These are phyloP conservation scores for Sporothrix phasma DNA, from an alignment of 2,329 filamentous ascomycete genomes.

Conservation along the genomic window DNA sequence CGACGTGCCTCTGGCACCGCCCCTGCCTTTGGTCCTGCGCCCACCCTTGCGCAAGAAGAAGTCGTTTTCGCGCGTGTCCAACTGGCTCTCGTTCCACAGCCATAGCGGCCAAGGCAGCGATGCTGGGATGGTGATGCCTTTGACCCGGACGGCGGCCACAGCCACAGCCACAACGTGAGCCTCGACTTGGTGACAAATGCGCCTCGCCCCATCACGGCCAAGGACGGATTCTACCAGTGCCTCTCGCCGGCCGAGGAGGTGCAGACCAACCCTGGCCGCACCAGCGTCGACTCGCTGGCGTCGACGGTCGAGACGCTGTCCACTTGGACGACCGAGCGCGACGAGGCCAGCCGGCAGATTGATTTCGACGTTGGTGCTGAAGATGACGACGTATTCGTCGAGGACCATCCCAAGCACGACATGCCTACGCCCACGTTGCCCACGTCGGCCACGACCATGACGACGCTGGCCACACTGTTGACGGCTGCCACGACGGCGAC, in stretches of 20 bases:
- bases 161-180: conserved; percentile 30
- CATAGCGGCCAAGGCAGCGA: background rate
- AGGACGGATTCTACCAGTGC: conserved; percentile 51
- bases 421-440: conserved; percentile 33
- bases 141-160: no score
- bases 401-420: conserved; percentile 29
- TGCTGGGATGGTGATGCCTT: background rate
- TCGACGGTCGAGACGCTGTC: conserved; percentile 33
- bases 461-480: conserved; percentile 23
- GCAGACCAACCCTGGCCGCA: conserved; percentile 7
- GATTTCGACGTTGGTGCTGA: conserved; percentile 23
- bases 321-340: conserved; percentile 40
- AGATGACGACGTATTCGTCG: conserved; percentile 20
- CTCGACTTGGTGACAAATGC: conserved; percentile 45
- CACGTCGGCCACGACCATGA: conserved; percentile 28
- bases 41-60: conserved; percentile 56
- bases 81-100: conserved; percentile 39
- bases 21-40: conserved; percentile 48
- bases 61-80: conserved; percentile 52
- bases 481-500: conserved; percentile 2
- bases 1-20: conserved; percentile 40
- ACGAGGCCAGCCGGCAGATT: conserved; percentile 26
- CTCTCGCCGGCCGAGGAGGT: conserved; percentile 28
- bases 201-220: conserved; percentile 40
- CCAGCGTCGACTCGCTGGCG: conserved; percentile 35